Base-by-base conservation (phyloP, 129 eudicot genomes). In the Apium graveolens region DNA sequence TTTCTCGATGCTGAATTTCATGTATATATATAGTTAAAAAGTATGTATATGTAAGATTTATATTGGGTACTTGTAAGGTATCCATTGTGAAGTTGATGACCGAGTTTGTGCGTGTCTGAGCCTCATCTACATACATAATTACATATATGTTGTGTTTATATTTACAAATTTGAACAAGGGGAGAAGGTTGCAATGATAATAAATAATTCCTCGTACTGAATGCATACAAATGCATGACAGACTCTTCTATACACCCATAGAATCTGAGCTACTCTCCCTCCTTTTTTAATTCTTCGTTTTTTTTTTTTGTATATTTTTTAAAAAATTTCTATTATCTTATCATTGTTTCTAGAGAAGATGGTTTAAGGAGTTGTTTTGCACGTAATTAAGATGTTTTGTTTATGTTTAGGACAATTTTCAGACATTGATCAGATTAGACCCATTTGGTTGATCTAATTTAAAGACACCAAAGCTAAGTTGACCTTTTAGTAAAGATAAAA, bases 1-100 rank as follows among this genome's bases (percentile, higher is more conserved):
- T 89, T 86, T 85, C 93, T 89, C 93, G 90, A 89, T 89, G 60
- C 93, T 86, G 93, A 86, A 72, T 75, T 75, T 73, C 45, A 57
- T 66, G 8, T 57, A 37, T 73, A 32, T 38, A 57, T 57, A 57
- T 57, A 53, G 49, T 45, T 45, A n/a, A n/a, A n/a, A n/a, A 17
- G 29, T 63, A 63, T 66, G 72, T 66, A 66, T 66, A 31, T 63
- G 20, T 26, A 44, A 21, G 11, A 32, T 46, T 75, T 41, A 78
- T 42, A 41, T n/a, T 53, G 75, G 81, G 80, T 14, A 76, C 55
- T 60, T 24, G 63, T 31, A n/a, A 65, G 41, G 48, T 17, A 35
- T 18, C 37, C 83, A 63, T 24, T 26, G 74, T 76, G 70, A 29
- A 78, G 80, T 60, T 91, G 96, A 91, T 91, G 92, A 91, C 76